Percentiles rank a stretch among this genome's conserved stretches.
Conservation (phyloP, 441 rosid species). For the Adansonia gregorii region DNA sequence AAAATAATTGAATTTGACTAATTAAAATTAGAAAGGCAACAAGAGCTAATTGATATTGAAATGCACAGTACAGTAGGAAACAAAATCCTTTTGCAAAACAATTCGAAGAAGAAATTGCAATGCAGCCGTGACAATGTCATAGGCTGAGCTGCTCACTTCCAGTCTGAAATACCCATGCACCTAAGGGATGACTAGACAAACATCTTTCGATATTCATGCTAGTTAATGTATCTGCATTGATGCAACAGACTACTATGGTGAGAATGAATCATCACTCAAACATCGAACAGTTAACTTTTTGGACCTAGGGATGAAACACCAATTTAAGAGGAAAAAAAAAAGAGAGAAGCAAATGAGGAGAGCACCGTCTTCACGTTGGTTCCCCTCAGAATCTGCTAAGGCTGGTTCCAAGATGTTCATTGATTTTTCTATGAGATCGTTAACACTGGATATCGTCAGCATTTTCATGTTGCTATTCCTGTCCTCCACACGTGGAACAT, state of each 20-base stretch:
- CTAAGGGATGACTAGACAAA: slow-evolving; percentile 7
- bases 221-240: background rate
- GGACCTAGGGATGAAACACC: background rate
- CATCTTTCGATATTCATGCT: background rate
- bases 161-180: background rate
- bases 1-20: slow-evolving; percentile 13
- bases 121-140: slow-evolving; percentile 7
- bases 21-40: background rate
- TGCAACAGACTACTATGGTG: background rate
- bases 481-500: slow-evolving; percentile 54
- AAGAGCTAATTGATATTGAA: background rate
- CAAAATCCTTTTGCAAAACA: background rate
- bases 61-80: background rate
- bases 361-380: slow-evolving; percentile 53
- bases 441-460: slow-evolving; percentile 45
- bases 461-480: slow-evolving; percentile 57
- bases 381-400: slow-evolving; percentile 41
- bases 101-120: slow-evolving; percentile 6
- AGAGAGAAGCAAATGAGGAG: background rate
- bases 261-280: background rate
- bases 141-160: slow-evolving; percentile 1
- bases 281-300: background rate
- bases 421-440: slow-evolving; percentile 42
- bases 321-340: slow-evolving; percentile 2
- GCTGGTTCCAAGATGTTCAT: slow-evolving; percentile 56